A percentile compares a stretch with the other conserved stretches of the same genome.
phyloP scores from a whole-genome alignment of 768 basidiomycete species.

The Hericium alpestre region DNA sequence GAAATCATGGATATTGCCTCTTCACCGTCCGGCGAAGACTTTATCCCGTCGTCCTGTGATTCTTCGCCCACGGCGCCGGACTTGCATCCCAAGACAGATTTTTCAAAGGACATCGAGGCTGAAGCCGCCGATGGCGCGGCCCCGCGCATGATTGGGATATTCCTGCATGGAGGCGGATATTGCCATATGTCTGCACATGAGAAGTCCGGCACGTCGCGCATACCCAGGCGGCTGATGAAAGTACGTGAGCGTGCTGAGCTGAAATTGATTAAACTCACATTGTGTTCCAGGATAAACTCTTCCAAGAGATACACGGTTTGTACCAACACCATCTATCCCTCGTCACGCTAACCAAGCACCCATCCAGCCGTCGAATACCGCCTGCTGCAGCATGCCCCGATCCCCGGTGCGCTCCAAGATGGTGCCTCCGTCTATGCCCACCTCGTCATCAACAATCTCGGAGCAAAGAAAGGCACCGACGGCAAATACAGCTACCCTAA shows the following conservation, averaged over 20 bases:
- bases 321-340: background rate
- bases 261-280: background rate
- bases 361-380: slow-evolving; percentile 37
- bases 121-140: slow-evolving; percentile 17
- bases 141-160: slow-evolving; percentile 30
- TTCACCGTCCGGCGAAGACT: background rate
- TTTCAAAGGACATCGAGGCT: slow-evolving; percentile 14
- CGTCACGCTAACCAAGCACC: background rate
- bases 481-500: slow-evolving; percentile 15
- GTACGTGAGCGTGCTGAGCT: slow-evolving; percentile 14
- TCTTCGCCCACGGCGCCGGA: background rate
- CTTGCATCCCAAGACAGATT: background rate
- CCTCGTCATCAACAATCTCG: slow-evolving; percentile 23
- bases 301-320: slow-evolving; percentile 25
- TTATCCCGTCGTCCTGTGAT: background rate
- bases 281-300: slow-evolving; percentile 14
- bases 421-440: slow-evolving; percentile 38
- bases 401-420: slow-evolving; percentile 44
- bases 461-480: slow-evolving; percentile 13
- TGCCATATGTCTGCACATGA: slow-evolving; percentile 51
- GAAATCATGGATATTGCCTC: background rate
- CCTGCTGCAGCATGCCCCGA: slow-evolving; percentile 39
- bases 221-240: slow-evolving; percentile 36
- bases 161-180: slow-evolving; percentile 46
- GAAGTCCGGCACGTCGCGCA: slow-evolving; percentile 33